A percentile compares a stretch with the other conserved stretches of the same genome.
phyloP scores from a whole-genome alignment of 306 rosid species.

The Lathyrus tuberosus region DNA sequence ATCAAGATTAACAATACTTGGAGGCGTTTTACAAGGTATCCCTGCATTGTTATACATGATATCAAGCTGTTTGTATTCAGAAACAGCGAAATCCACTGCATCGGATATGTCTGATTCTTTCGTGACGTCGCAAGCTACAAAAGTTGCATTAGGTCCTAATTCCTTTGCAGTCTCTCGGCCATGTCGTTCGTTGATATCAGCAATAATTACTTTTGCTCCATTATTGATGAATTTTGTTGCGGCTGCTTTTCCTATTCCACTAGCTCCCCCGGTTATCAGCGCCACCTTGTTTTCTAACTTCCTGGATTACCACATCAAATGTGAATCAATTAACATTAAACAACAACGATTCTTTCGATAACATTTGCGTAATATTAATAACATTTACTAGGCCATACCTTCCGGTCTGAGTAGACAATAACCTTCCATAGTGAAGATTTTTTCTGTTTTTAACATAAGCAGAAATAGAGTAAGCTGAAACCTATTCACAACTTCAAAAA shows the following conservation, averaged over 20 bases:
- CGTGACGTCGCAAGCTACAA: conserved; percentile 71
- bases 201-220: conserved; percentile 90
- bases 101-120: conserved; percentile 71
- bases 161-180: conserved; percentile 68
- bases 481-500: conserved; percentile 23
- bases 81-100: conserved; percentile 75
- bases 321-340: not conserved
- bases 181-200: conserved; percentile 67
- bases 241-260: conserved; percentile 85
- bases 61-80: conserved; percentile 67
- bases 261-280: conserved; percentile 91
- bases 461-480: conserved; percentile 33
- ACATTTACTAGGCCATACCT: conserved; percentile 41
- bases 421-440: conserved; percentile 41
- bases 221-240: conserved; percentile 70
- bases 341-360: conserved; percentile 7
- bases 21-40: conserved; percentile 69
- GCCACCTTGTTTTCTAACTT: conserved; percentile 86
- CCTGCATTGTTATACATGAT: conserved; percentile 90
- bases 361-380: conserved; percentile 6
- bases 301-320: conserved; percentile 43
- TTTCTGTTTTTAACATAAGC: conserved; percentile 44
- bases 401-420: conserved; percentile 47
- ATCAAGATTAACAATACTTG: conserved; percentile 70
- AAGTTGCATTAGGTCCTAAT: conserved; percentile 72